Evolutionary conservation across 2,329 filamentous ascomycete species (phyloP).

Genomic region (Sporothrix brunneoviolacea): DNA sequence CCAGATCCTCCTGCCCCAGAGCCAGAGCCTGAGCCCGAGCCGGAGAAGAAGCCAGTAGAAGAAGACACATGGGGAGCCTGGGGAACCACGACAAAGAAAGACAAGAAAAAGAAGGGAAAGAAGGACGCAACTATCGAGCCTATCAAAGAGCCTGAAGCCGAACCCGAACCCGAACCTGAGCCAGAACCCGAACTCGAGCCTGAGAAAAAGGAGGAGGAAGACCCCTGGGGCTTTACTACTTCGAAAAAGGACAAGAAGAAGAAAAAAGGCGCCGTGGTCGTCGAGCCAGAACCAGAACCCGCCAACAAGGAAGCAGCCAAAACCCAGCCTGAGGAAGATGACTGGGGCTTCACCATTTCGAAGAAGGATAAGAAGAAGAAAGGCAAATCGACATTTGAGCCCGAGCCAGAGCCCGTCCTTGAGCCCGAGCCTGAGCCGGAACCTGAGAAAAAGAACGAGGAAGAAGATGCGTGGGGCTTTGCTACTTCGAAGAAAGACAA

Average conservation of each 20-base stretch:
- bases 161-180: slow-evolving; percentile 15
- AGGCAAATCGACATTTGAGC: slow-evolving; percentile 2
- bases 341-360: slow-evolving; percentile 7
- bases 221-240: slow-evolving; percentile 22
- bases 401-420: slow-evolving; percentile 8
- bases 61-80: background rate
- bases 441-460: slow-evolving; percentile 21
- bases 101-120: slow-evolving; percentile 14
- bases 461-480: slow-evolving; percentile 16
- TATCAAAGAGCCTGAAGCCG: slow-evolving; percentile 22
- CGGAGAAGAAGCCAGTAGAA: slow-evolving; percentile 4
- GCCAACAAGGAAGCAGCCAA: slow-evolving; percentile 2
- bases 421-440: slow-evolving; percentile 21
- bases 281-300: background rate
- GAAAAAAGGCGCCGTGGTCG: slow-evolving; percentile 18
- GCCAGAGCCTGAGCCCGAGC: slow-evolving; percentile 10
- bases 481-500: slow-evolving; percentile 1
- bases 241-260: slow-evolving; percentile 18
- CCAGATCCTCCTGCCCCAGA: slow-evolving; percentile 11
- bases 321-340: background rate
- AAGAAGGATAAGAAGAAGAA: slow-evolving; percentile 35
- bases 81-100: background rate
- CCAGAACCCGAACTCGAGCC: slow-evolving; percentile 13
- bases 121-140: slow-evolving; percentile 6
- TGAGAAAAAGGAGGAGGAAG: slow-evolving; percentile 12